Evolutionary conservation across 1,284 basidiomycete species (phyloP), one percentile per base, ranked within the genome.

Genomic region (Volvariella volvacea): DNA sequence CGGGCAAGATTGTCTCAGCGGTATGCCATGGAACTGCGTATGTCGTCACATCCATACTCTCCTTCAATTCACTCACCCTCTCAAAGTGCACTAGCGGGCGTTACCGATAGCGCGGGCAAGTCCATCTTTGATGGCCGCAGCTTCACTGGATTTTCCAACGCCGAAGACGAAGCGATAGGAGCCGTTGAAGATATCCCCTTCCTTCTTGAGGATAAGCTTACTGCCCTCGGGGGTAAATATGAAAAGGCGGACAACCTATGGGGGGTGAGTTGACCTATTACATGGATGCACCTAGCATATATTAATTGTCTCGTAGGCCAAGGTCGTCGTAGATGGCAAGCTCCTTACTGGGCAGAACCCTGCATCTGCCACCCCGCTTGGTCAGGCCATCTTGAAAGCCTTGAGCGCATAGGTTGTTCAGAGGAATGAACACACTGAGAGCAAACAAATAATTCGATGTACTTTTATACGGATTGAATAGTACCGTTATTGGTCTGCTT

Each of bases 1-100:
- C 64, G 16, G 66, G 64, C 16, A 88, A 87, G 62, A 62, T 80
- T 39, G 70, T 74, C 2, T 53, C 75, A 22, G 83, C 83, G 3
- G 84, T 89, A n/a, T 88, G 85, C 65, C 86, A 88, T 61, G 86
- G 83, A 22, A 74, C 83, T 50, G 81, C 74, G 72, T 73, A 49
- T 43, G 66, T 54, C 15, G 10, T 41, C 49, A 1, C 25, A 28
- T 6, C 6, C 25, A 6, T 6, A 12, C 12, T 6, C n/a, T 6
- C 6, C n/a, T 12, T 12, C 25, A 28, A 12, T 28, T 6, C 12
- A n/a, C 25, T 1, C n/a, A 21, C 10, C 39, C 17, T 3, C 16
- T 15, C 38, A 7, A 32, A 74, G 71, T 37, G 75, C 76, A 34
- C 62, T 88, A 16, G 72, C 79, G n/a, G 68, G 69, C 10, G 80